These are phyloP conservation scores for Microdochium paspali DNA, from an alignment of 2,329 filamentous ascomycete genomes.

Conservation along the genomic window DNA sequence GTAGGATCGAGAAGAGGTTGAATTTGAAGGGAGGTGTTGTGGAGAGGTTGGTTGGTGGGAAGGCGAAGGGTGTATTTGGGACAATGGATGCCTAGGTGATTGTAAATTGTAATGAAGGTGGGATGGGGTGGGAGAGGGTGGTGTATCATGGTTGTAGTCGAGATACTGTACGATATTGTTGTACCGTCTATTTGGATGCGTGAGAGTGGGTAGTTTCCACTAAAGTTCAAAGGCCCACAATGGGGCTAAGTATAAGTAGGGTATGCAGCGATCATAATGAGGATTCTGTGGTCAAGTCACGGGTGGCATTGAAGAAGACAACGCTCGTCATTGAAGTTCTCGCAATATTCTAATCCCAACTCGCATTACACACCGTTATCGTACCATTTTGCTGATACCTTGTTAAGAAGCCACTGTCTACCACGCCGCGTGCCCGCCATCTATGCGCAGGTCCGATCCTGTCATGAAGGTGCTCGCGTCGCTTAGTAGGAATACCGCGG, in stretches of 20 bases:
- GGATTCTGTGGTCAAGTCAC: neutral
- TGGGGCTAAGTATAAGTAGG: no score
- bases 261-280: no score
- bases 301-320: neutral
- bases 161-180: no score
- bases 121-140: no score
- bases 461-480: slow-evolving; percentile 65
- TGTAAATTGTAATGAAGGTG: no score
- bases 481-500: slow-evolving; percentile 58
- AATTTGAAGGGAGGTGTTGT: slow-evolving; percentile 35
- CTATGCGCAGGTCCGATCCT: slow-evolving; percentile 57
- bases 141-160: no score
- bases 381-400: no score
- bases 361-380: no score
- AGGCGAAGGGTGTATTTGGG: slow-evolving; percentile 24
- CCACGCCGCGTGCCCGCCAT: slow-evolving; percentile 60
- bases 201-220: neutral
- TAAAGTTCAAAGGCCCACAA: neutral
- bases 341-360: no score
- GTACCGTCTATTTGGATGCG: slow-evolving; percentile 1
- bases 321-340: neutral
- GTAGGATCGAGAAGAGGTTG: slow-evolving; percentile 36
- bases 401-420: no score
- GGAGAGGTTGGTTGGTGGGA: slow-evolving; percentile 27
- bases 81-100: slow-evolving; percentile 25